Evolutionary conservation across 768 basidiomycete genomes (phyloP).

Genomic region (Lentinula detonsa): DNA sequence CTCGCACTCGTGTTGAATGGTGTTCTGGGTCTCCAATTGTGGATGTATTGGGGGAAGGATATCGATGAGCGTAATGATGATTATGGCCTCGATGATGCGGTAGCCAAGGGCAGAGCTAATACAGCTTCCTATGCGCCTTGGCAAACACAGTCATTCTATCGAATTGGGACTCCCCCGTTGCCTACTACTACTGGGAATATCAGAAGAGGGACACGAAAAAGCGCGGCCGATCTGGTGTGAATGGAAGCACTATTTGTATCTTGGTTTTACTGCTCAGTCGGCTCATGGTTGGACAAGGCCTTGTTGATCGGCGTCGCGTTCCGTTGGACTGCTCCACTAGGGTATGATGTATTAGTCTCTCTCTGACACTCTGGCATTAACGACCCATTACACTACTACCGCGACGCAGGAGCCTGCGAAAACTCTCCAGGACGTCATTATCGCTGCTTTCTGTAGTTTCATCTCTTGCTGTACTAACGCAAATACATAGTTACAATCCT

Average conservation of each 20-base stretch:
- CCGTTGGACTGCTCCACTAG: too few relatives aligned
- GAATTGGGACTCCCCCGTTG: not conserved
- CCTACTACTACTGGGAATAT: not conserved
- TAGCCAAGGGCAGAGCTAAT: not conserved
- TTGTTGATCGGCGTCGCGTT: not conserved
- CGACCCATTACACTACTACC: too few relatives aligned
- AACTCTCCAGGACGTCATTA: too few relatives aligned
- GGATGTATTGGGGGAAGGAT: slow-evolving; percentile 72
- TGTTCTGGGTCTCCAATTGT: slow-evolving; percentile 81
- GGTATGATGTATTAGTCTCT: too few relatives aligned
- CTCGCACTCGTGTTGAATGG: slow-evolving; percentile 79
- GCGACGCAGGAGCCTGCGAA: too few relatives aligned
- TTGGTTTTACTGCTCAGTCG: not conserved
- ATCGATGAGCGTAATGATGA: not conserved
- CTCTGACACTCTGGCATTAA: too few relatives aligned
- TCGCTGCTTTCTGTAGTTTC: too few relatives aligned
- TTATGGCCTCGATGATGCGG: not conserved
- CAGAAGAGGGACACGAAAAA: not conserved
- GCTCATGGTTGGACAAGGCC: too few relatives aligned
- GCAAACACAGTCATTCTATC: not conserved
- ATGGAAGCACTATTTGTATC: not conserved
- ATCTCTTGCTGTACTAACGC: too few relatives aligned
- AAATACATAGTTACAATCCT: too few relatives aligned
- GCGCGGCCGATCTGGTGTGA: not conserved
- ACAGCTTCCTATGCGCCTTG: not conserved